Base-by-base conservation (phyloP, 1,284 basidiomycete genomes). In the Rhodotorula sp. region DNA sequence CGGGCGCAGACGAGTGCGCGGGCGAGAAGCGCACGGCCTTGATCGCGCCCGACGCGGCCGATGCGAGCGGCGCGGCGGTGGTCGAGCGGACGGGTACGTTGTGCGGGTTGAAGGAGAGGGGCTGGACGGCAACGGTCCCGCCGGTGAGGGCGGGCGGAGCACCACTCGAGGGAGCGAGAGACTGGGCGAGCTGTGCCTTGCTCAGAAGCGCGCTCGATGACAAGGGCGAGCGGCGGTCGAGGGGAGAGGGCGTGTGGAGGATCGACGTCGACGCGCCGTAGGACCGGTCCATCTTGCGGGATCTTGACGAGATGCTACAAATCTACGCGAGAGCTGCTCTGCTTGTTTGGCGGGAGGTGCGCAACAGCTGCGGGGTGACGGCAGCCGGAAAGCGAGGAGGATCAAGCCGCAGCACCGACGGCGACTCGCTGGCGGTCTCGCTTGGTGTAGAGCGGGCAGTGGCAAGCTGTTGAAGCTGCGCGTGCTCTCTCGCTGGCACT, bases 11-110 rank as follows among this genome's bases (percentile, higher is more conserved):
- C 56, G 64, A 61, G 66, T 61, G 34, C 50, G 72, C 72, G 12
- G 72, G 72, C 23, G 69, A 71, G 72, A 74, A 74, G 21, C 72
- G 63, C 21, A 74, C 72, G 17, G 58, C 44, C 60, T 68, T 74
- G n/a, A 59, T 49, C 4, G 63, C 41, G 21, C 34, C 34, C 34
- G 34, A 34, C 34, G 66, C 53, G 13, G 58, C 57, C 27, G 67
- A 48, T 7, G 55, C 53, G 25, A 49, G 44, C 44, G 53, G n/a
- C 23, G 50, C 41, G 3, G 68, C 34, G 4, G 45, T 48, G 48
- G 69, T 48, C 17, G 54, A n/a, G 4, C 34, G 27, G 59, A 52
- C 7, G 14, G 58, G 41, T n/a, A 45, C 44, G 13, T 53, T 52
- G 34, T 49, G 41, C 8, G 67, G 61, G 27, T 53, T 55, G 64